Conservation (phyloP, 139 green algal genomes). For the Auxenochlorella pyrenoidosa region DNA sequence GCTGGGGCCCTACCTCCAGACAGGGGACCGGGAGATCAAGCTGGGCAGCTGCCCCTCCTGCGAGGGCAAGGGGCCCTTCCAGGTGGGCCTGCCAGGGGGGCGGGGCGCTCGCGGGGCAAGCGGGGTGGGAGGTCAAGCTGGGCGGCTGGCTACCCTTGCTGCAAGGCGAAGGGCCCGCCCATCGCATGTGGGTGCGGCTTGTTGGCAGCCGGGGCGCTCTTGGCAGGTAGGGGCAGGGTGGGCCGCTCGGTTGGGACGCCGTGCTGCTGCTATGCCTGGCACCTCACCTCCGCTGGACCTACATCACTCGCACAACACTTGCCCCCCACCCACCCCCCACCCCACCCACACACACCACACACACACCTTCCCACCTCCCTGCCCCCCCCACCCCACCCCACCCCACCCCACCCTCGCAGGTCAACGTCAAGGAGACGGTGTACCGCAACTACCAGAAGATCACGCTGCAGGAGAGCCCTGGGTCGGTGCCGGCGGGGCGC, state of each 20-base stretch:
- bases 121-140: too few species aligned
- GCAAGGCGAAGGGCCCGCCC: too few species aligned
- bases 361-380: neutral
- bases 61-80: slow-evolving; percentile 91
- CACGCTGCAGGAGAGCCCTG: slow-evolving; percentile 96
- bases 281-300: too few species aligned
- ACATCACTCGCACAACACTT: neutral
- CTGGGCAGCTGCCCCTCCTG: slow-evolving; percentile 87
- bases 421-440: slow-evolving; percentile 90
- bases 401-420: slow-evolving; percentile 41
- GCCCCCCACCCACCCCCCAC: neutral
- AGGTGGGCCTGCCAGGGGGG: slow-evolving; percentile 52
- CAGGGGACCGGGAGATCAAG: slow-evolving; percentile 78
- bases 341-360: neutral
- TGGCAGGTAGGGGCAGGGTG: too few species aligned
- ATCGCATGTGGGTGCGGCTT: too few species aligned
- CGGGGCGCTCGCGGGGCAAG: too few species aligned
- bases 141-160: too few species aligned
- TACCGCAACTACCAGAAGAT: slow-evolving; percentile 99
- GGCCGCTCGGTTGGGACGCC: too few species aligned
- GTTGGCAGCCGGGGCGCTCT: too few species aligned
- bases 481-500: slow-evolving; percentile 90
- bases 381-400: neutral
- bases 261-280: too few species aligned
- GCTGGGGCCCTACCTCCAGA: slow-evolving; percentile 91